Evolutionary conservation across 2,329 filamentous ascomycete genomes (phyloP).

Genomic region (Aspergillus brasiliensis): DNA sequence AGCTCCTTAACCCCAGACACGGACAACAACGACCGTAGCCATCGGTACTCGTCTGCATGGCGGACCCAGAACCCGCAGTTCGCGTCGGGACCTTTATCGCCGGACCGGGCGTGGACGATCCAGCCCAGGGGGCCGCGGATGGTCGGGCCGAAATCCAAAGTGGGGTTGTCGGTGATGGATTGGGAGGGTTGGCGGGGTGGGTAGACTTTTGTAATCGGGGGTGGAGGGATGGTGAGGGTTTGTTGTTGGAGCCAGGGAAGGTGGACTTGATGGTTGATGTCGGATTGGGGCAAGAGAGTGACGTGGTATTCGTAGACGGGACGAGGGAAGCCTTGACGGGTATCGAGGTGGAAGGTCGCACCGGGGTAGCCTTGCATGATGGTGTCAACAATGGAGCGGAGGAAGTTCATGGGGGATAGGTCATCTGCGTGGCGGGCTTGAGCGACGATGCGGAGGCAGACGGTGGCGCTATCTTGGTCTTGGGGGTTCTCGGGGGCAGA

Average conservation of each 20-base stretch:
- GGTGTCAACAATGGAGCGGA: conserved; percentile 40
- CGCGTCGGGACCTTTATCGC: conserved; percentile 50
- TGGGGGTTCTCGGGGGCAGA: conserved; percentile 34
- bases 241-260: conserved; percentile 24
- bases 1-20: conserved; percentile 21
- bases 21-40: conserved; percentile 38
- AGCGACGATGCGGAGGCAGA: conserved; percentile 45
- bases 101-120: conserved; percentile 41
- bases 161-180: conserved; percentile 12
- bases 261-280: conserved; percentile 29
- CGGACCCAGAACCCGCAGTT: conserved; percentile 53
- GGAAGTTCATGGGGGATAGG: conserved; percentile 36
- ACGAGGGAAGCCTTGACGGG: conserved; percentile 38
- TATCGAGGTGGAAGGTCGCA: conserved; percentile 38
- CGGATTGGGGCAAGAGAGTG: conserved; percentile 27
- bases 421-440: conserved; percentile 48
- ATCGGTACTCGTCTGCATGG: conserved; percentile 46
- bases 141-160: conserved; percentile 25
- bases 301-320: conserved; percentile 38
- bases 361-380: conserved; percentile 47
- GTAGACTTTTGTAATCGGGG: conserved; percentile 19
- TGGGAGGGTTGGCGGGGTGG: conserved; percentile 21
- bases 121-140: conserved; percentile 32
- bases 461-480: conserved; percentile 47
- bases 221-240: conserved; percentile 21